Evolutionary conservation across 2,329 filamentous ascomycete species (phyloP).

Genomic region (Cladosporium sp.): DNA sequence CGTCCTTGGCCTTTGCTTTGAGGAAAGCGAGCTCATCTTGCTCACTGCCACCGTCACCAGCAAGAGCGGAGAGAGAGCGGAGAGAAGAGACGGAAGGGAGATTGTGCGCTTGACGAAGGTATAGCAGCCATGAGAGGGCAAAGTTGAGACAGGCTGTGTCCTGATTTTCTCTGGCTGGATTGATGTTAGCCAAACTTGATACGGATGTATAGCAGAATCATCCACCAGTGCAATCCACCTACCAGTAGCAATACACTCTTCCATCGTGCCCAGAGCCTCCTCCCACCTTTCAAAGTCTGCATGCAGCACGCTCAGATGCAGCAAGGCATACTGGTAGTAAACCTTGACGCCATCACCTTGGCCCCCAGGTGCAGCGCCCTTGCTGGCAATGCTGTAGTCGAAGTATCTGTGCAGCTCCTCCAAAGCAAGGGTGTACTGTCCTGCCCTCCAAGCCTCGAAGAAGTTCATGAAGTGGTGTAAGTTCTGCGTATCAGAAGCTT

Average conservation of each 20-base stretch:
- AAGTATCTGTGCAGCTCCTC: conserved; percentile 94
- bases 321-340: conserved; percentile 91
- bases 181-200: conserved; percentile 18
- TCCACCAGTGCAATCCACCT: conserved; percentile 8
- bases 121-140: conserved; percentile 91
- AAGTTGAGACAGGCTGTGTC: conserved; percentile 94
- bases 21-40: conserved; percentile 82
- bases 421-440: conserved; percentile 86
- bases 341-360: conserved; percentile 60
- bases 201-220: neutral
- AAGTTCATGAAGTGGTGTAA: conserved; percentile 55
- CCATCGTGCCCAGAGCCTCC: conserved; percentile 90
- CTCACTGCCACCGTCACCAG: conserved; percentile 47
- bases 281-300: conserved; percentile 90
- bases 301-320: conserved; percentile 91
- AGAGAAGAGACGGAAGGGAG: conserved; percentile 37
- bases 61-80: conserved; percentile 29
- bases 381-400: conserved; percentile 69
- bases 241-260: conserved; percentile 85
- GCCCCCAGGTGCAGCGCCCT: conserved; percentile 26
- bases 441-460: conserved; percentile 87
- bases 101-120: conserved; percentile 87
- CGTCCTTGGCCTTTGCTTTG: conserved; percentile 81
- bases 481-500: conserved; percentile 32
- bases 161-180: conserved; percentile 76